phyloP scores from a whole-genome alignment of 2,329 filamentous ascomycete species.

The Chaetomiaceae sp. region DNA sequence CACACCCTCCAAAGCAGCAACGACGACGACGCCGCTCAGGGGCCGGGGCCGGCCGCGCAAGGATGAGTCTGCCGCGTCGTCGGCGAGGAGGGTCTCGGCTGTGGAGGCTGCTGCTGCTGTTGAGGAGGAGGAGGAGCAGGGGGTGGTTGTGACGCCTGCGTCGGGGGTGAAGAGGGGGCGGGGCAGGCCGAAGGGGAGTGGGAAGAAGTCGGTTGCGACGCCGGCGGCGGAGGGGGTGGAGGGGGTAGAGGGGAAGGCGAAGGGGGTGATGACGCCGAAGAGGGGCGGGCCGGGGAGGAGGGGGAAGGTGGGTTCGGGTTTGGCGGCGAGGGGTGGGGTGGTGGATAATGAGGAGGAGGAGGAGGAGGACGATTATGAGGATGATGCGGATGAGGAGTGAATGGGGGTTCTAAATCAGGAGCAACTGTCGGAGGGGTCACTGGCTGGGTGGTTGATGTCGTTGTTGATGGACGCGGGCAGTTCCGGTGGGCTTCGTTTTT shows the following conservation, averaged over 20 bases:
- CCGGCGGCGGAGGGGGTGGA: not conserved
- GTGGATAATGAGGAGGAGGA: slow-evolving; percentile 7
- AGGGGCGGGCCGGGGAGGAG: slow-evolving; percentile 5
- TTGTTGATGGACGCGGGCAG: no score
- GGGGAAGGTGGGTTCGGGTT: not conserved
- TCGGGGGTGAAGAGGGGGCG: slow-evolving; percentile 10
- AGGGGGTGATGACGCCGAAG: slow-evolving; percentile 1
- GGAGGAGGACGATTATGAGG: slow-evolving; percentile 9
- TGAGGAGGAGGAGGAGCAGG: not conserved
- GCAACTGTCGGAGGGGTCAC: no score
- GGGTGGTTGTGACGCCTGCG: not conserved
- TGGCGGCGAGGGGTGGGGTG: not conserved
- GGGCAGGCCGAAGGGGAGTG: slow-evolving; percentile 3
- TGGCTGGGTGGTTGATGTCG: no score
- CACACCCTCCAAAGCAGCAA: not conserved
- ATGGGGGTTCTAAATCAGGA: not conserved
- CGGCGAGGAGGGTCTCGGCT: not conserved
- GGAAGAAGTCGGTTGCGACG: not conserved
- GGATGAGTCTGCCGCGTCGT: not conserved
- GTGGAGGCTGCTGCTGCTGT: not conserved
- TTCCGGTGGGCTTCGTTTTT: no score
- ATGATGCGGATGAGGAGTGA: slow-evolving; percentile 2
- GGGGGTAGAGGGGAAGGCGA: slow-evolving; percentile 1
- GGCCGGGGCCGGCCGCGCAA: slow-evolving; percentile 12
- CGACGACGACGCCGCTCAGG: not conserved